These are phyloP conservation scores for Leccinum truebloodii DNA, from an alignment of 768 basidiomycete genomes.

Conservation along the genomic window DNA sequence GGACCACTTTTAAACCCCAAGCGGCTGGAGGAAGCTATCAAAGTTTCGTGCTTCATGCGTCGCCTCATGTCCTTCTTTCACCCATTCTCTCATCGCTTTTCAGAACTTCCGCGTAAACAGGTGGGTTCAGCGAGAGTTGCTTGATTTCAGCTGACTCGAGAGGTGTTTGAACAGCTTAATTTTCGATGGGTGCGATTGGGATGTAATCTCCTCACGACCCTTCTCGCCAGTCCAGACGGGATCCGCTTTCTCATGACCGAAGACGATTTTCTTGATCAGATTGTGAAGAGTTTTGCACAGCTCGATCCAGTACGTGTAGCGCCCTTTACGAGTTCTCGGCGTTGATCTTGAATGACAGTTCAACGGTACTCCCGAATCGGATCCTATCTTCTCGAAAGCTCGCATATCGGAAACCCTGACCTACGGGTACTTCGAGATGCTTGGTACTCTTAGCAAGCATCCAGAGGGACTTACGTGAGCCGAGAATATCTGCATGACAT, in stretches of 20 bases:
- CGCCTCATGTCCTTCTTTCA: conserved; percentile 92
- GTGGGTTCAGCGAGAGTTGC: conserved; percentile 34
- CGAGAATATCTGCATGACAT: not conserved
- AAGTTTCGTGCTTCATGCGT: conserved; percentile 85
- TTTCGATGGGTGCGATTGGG: conserved; percentile 86
- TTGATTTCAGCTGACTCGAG: conserved; percentile 4
- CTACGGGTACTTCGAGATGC: conserved; percentile 93
- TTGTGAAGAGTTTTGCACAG: conserved; percentile 86
- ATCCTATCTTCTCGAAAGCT: conserved; percentile 83
- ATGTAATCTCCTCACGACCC: conserved; percentile 76
- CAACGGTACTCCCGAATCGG: conserved; percentile 68
- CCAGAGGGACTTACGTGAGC: conserved; percentile 88
- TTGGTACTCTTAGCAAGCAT: conserved; percentile 86
- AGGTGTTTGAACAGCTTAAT: conserved; percentile 53
- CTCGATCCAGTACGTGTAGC: conserved; percentile 76
- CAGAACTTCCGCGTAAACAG: conserved; percentile 72
- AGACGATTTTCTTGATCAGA: conserved; percentile 82
- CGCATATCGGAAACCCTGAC: conserved; percentile 82
- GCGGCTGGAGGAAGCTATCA: conserved; percentile 92
- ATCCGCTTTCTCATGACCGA: conserved; percentile 76
- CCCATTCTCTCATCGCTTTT: conserved; percentile 86
- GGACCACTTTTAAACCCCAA: conserved; percentile 91
- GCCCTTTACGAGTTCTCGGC: not conserved
- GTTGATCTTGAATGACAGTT: conserved; percentile 45
- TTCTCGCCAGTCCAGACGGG: conserved; percentile 83